phyloP scores from a whole-genome alignment of 768 basidiomycete genomes.

The Termitomyces sp. region DNA sequence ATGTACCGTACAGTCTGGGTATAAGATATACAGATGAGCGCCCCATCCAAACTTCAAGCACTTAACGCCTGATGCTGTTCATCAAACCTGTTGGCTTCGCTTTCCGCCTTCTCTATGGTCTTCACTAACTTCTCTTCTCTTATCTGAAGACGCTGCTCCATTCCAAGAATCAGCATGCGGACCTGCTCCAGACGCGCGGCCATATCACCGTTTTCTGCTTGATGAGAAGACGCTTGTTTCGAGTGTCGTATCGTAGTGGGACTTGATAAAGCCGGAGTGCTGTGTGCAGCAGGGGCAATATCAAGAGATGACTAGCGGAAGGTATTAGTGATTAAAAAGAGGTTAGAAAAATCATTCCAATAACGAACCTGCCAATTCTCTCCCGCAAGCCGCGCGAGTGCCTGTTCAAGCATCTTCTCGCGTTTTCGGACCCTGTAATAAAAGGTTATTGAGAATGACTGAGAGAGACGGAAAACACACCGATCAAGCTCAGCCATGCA shows the following conservation, averaged over 20 bases:
- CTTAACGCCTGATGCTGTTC: conserved; percentile 8
- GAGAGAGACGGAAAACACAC: conserved; percentile 28
- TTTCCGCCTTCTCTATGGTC: conserved; percentile 15
- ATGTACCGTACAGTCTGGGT: neutral
- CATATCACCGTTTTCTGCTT: conserved; percentile 1
- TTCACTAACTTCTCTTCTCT: conserved; percentile 16
- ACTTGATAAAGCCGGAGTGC: conserved; percentile 23
- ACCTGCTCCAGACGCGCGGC: conserved; percentile 14
- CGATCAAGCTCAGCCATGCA: conserved; percentile 79
- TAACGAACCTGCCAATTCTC: conserved; percentile 75
- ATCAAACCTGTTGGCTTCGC: conserved; percentile 12
- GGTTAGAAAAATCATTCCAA: conserved; percentile 7
- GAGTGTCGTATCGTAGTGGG: conserved; percentile 27
- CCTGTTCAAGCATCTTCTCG: conserved; percentile 72
- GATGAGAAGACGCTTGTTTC: conserved; percentile 7
- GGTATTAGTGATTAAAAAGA: neutral
- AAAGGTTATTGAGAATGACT: neutral
- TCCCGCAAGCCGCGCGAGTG: conserved; percentile 63
- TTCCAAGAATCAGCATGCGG: conserved; percentile 16
- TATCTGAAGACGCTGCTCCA: conserved; percentile 18
- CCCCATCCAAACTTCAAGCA: neutral
- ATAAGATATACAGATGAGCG: neutral
- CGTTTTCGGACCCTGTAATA: conserved; percentile 49
- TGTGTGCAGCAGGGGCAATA: conserved; percentile 19
- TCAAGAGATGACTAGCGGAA: conserved; percentile 24